Percentiles rank a stretch among this genome's conserved stretches.
Conservation (phyloP, 768 basidiomycete genomes). For the Podaxis pistillaris region DNA sequence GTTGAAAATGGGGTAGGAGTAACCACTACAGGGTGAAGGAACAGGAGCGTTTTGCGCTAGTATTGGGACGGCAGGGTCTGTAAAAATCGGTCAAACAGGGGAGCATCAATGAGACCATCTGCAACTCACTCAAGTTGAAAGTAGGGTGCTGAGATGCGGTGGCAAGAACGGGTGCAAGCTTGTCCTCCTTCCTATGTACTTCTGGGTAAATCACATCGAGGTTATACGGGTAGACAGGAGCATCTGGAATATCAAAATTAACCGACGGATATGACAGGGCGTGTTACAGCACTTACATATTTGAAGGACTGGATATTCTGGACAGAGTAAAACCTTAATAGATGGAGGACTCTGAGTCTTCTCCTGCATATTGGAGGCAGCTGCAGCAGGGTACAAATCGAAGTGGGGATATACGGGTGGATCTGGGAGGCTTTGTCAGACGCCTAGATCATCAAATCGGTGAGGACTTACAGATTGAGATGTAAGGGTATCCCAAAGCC, state of each 20-base stretch:
- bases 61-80: background rate
- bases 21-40: slow-evolving; percentile 14
- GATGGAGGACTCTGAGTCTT: background rate
- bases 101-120: background rate
- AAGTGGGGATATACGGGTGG: slow-evolving; percentile 18
- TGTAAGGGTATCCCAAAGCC: slow-evolving; percentile 5
- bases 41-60: slow-evolving; percentile 1
- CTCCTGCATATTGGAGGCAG: background rate
- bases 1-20: slow-evolving; percentile 1
- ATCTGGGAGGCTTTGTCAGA: slow-evolving; percentile 21
- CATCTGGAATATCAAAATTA: slow-evolving; percentile 5
- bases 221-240: slow-evolving; percentile 17
- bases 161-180: background rate
- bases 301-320: slow-evolving; percentile 14
- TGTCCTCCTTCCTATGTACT: background rate
- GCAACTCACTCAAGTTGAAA: slow-evolving; percentile 6
- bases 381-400: slow-evolving; percentile 13
- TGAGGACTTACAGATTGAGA: slow-evolving; percentile 25
- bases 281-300: slow-evolving; percentile 5
- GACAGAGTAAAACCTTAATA: background rate
- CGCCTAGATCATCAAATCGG: background rate
- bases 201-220: slow-evolving; percentile 14
- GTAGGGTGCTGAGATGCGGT: background rate
- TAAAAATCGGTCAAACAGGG: background rate
- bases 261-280: background rate